Evolutionary conservation across 2,329 filamentous ascomycete genomes (phyloP), one percentile per base, ranked within the genome.

Genomic region (Aspergillus tamarii): DNA sequence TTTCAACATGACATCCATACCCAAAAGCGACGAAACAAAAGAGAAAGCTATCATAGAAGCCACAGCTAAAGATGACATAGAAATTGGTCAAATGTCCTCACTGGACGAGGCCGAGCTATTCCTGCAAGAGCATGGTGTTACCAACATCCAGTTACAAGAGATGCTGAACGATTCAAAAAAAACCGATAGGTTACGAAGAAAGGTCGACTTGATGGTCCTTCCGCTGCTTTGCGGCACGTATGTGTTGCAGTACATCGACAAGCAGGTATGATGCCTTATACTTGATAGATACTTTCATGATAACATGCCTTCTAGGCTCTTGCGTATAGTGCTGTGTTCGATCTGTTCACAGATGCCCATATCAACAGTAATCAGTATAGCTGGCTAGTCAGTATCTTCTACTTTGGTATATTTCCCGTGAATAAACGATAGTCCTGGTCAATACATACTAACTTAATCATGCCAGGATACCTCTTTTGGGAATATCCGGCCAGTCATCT

Each of bases 381-480:
- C 54, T 86, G 84, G 84, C 78, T 86, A n/a, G 82, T 83, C 1
- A 83, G 80, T 26, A 82, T 87, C 5, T 87, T 87, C 70, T 87
- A 86, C 64, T 78, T 87, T n/a, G 84, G 63, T 63, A 62, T 39
- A 3, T n/a, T 23, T 14, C n/a, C 11, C 12, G 10, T 12, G 19
- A 2, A 50, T 16, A 30, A 14, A 6, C 21, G 12, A 16, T 2
- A 16, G 26, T 19, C 12, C 1, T 11, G 12, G 36, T 52, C 34
- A 21, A 57, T 8, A 8, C 23, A 61, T 9, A 4, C 23, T 50
- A 28, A 28, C 12, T 4, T 30, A 16, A 5, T 3, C 26, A 16
- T 12, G 45, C 21, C 10, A 66, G 62, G 78, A 4, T 80, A 78
- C 54, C 10, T 84, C 3, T 69, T 77, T 0, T 81, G 80, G 1